Base-by-base conservation (phyloP, 805 yeast species). In the Candida quercuum region DNA sequence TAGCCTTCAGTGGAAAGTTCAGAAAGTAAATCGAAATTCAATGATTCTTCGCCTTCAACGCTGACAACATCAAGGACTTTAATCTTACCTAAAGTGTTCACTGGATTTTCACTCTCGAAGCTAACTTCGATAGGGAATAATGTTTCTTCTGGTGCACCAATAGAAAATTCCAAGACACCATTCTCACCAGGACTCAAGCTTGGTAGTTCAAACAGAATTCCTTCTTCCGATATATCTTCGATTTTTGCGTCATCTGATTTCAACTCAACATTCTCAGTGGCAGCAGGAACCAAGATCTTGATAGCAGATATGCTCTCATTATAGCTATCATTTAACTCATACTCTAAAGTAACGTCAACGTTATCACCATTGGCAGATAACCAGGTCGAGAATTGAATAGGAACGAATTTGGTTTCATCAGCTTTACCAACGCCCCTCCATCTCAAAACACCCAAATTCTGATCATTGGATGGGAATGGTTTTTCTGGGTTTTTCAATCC, bases 401-500 rank as follows among this genome's bases (percentile, higher is more conserved):
- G 98, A 24, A 74, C 64, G 29, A 61, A 53, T 15, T 53, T 40
- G 39, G 71, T 69, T 33, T 77, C 79, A 42, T 79, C 86, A 21
- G 66, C 69, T 45, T 75, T 72, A 25, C 83, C 85, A 30, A 69
- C 71, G 32, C 81, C 80, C 60, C 87, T 81, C 98, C 96, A 91
- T 71, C 96, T 82, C 52, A 93, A 74, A 22, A 91, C 95, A 46
- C 95, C 95, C 48, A 91, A 72, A 35, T 86, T 78, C 57, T 86
- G 91, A 58, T 88, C 95, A 60, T 89, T 87, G 9, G 88, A 71
- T 28, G 98, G 98, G 76, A 93, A 89, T 25, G 88, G 76, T 56
- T 86, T 86, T 32, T 72, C 56, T 37, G 77, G 67, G 58, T 89
- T 95, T 57, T 85, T 86, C 54, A 89, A 73, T 1, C 83, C 83